Percentiles rank a stretch among this genome's conserved stretches.
phyloP scores from a whole-genome alignment of 73 alveolate species.

The Stentor coeruleus region DNA sequence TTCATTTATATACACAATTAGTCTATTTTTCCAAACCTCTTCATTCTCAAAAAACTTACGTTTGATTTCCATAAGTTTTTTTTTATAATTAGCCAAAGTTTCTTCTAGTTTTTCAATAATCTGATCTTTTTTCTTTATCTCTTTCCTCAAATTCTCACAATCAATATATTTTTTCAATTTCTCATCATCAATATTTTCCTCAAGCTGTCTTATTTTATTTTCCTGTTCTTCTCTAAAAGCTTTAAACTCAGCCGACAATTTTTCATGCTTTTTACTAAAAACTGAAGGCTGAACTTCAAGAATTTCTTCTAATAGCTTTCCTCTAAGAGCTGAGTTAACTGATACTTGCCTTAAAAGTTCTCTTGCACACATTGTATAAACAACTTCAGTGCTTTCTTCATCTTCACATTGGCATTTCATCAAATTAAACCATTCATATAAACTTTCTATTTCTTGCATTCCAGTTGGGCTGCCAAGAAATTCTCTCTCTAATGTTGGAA shows the following conservation, averaged over 20 bases:
- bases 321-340: not conserved
- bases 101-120: not conserved
- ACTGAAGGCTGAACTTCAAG: not conserved
- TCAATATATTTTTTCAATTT: not conserved
- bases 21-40: not conserved
- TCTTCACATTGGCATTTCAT: not conserved
- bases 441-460: constrained; percentile 7
- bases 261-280: not conserved
- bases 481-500: not conserved
- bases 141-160: not conserved
- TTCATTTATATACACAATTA: not conserved
- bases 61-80: not conserved
- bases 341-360: constrained; percentile 8
- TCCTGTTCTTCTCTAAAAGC: not conserved
- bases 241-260: not conserved
- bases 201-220: not conserved
- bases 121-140: not conserved
- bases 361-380: constrained; percentile 18
- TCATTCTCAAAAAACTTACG: not conserved
- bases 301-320: not conserved
- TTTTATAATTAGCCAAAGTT: not conserved
- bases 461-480: constrained; percentile 12
- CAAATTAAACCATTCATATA: not conserved
- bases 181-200: constrained; percentile 7
- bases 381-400: not conserved